These are phyloP conservation scores for Cruciata laevipes DNA, from an alignment of 257 asterid species.

Conservation along the genomic window DNA sequence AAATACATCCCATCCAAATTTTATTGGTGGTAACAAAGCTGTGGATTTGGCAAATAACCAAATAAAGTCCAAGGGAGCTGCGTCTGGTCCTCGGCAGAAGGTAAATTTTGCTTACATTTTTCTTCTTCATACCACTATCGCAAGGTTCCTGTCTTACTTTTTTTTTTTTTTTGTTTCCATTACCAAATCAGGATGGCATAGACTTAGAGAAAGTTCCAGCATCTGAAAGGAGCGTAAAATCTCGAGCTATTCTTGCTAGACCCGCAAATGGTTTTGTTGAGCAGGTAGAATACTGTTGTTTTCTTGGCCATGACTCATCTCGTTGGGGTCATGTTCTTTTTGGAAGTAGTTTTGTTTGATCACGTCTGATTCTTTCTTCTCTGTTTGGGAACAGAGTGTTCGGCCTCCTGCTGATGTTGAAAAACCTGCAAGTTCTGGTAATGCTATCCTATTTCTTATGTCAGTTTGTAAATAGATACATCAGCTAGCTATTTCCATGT, in stretches of 20 bases:
- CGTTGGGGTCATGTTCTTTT: conserved; percentile 1
- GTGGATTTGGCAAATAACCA: conserved; percentile 64
- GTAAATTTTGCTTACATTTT: conserved; percentile 24
- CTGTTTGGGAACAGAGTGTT: conserved; percentile 42
- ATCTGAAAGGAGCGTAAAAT: conserved; percentile 50
- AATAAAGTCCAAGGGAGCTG: conserved; percentile 41
- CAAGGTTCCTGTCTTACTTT: background rate
- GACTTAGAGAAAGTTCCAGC: conserved; percentile 57
- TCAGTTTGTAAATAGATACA: background rate
- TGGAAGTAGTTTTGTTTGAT: background rate
- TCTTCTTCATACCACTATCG: background rate
- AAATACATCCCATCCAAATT: conserved; percentile 87
- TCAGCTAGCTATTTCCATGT: background rate
- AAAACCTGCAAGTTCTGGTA: conserved; percentile 59
- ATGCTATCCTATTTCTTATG: conserved; percentile 3
- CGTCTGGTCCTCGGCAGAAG: conserved; percentile 49
- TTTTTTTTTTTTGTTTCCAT: background rate
- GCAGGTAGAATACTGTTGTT: conserved; percentile 39
- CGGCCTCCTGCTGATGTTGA: conserved; percentile 58
- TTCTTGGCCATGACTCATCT: background rate
- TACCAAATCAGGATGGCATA: conserved; percentile 42
- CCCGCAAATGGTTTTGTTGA: conserved; percentile 78
- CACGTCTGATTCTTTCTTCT: conserved; percentile 16
- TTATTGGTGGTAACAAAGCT: conserved; percentile 88
- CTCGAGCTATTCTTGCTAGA: conserved; percentile 61